Conservation (phyloP, 257 asterid species). For the Solanum chmielewskii region DNA sequence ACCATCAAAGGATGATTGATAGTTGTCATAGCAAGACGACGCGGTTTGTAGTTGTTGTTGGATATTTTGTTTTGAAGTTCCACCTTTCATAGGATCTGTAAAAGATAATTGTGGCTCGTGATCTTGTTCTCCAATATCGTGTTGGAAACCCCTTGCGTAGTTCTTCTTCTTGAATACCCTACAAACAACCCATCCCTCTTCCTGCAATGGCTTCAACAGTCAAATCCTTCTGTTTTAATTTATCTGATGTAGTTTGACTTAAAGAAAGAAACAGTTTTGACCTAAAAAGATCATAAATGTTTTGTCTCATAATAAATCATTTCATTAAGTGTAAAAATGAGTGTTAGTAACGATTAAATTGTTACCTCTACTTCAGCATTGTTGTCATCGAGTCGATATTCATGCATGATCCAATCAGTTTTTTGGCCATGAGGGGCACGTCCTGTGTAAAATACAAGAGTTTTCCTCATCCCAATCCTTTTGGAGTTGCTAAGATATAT, state of each 20-base stretch:
- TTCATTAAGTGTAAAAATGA: too few species aligned
- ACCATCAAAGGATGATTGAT: slow-evolving; percentile 7
- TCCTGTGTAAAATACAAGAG: slow-evolving; percentile 79
- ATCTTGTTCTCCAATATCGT: slow-evolving; percentile 1
- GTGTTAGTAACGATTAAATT: too few species aligned
- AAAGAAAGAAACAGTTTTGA: too few species aligned
- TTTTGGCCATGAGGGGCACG: slow-evolving; percentile 84
- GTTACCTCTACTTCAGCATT: slow-evolving; percentile 31
- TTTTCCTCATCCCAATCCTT: slow-evolving; percentile 75
- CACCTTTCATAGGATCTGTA: not conserved
- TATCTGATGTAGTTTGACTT: not conserved
- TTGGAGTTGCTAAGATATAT: slow-evolving; percentile 41
- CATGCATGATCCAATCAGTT: slow-evolving; percentile 94
- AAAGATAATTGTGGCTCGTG: slow-evolving; percentile 21
- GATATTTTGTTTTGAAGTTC: slow-evolving; percentile 11
- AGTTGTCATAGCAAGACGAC: not conserved
- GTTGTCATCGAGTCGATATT: slow-evolving; percentile 62
- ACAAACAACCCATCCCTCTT: slow-evolving; percentile 89
- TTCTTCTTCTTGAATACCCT: slow-evolving; percentile 74
- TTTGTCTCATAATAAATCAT: too few species aligned
- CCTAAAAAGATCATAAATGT: too few species aligned
- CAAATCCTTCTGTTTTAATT: not conserved
- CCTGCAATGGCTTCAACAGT: slow-evolving; percentile 22
- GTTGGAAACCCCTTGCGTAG: slow-evolving; percentile 37
- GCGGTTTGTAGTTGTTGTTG: not conserved